These are phyloP conservation scores for Scytalidium lignicola DNA, from an alignment of 2,329 filamentous ascomycete genomes.

Conservation along the genomic window DNA sequence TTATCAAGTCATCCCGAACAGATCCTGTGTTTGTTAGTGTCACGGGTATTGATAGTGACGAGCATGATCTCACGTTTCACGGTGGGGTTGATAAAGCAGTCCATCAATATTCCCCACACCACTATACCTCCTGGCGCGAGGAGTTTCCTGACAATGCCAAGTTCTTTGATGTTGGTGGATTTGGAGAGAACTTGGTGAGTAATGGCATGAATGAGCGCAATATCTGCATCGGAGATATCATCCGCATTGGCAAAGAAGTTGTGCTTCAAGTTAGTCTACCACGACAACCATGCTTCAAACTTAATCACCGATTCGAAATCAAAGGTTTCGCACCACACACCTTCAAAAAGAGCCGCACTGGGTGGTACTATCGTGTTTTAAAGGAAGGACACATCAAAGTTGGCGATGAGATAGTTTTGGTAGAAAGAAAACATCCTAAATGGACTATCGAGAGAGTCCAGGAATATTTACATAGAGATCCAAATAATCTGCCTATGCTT, in stretches of 20 bases:
- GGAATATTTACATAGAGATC: slow-evolving; percentile 54
- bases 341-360: slow-evolving; percentile 52
- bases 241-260: slow-evolving; percentile 41
- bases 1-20: slow-evolving; percentile 28
- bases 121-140: slow-evolving; percentile 50
- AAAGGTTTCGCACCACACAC: slow-evolving; percentile 56
- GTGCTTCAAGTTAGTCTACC: slow-evolving; percentile 56
- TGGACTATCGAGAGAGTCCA: slow-evolving; percentile 62
- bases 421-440: slow-evolving; percentile 48
- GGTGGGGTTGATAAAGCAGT: slow-evolving; percentile 60
- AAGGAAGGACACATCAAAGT: slow-evolving; percentile 46
- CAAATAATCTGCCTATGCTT: slow-evolving; percentile 45
- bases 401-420: slow-evolving; percentile 52
- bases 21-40: slow-evolving; percentile 13
- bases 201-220: slow-evolving; percentile 55
- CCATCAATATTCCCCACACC: slow-evolving; percentile 49
- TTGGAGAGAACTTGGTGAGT: slow-evolving; percentile 61
- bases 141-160: slow-evolving; percentile 47
- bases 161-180: slow-evolving; percentile 51
- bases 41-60: slow-evolving; percentile 50
- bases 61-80: slow-evolving; percentile 58
- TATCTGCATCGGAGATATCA: slow-evolving; percentile 59
- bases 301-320: slow-evolving; percentile 62
- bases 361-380: slow-evolving; percentile 62
- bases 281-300: slow-evolving; percentile 61